Percentiles rank a stretch among this genome's conserved stretches.
Conservation (phyloP, 169 alveolate genomes). For the Neospora caninum region DNA sequence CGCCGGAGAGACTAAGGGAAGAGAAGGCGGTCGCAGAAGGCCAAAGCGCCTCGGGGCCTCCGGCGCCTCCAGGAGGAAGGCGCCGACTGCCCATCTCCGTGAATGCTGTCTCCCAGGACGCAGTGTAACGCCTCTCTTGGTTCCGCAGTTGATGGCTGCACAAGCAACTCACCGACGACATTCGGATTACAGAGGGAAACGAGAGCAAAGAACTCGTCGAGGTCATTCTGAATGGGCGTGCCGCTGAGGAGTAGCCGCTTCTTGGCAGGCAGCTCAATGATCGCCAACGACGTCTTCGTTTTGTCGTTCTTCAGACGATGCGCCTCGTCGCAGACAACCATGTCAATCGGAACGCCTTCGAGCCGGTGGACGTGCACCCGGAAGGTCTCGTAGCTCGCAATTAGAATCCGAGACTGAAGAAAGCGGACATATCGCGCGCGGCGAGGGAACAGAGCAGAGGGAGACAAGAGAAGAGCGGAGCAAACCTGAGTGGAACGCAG, state of each 20-base stretch:
- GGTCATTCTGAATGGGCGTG: slow-evolving; percentile 91
- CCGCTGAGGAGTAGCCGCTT: slow-evolving; percentile 90
- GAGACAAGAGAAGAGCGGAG: neutral
- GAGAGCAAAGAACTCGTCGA: slow-evolving; percentile 88
- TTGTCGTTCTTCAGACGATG: slow-evolving; percentile 94
- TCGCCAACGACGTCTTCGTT: slow-evolving; percentile 89
- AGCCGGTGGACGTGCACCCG: slow-evolving; percentile 84
- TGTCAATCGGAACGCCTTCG: slow-evolving; percentile 91
- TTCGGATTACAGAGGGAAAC: slow-evolving; percentile 90
- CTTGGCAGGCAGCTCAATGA: slow-evolving; percentile 88
- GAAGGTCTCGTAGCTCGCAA: slow-evolving; percentile 93
- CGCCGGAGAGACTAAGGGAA: too few relatives aligned
- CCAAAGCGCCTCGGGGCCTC: too few relatives aligned
- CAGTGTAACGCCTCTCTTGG: too few relatives aligned
- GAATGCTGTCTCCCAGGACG: too few relatives aligned
- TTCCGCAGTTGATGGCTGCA: too few relatives aligned
- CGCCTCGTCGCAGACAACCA: slow-evolving; percentile 96
- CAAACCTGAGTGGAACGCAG: too few relatives aligned
- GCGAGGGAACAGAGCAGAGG: neutral
- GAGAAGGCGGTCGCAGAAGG: too few relatives aligned
- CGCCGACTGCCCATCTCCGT: too few relatives aligned
- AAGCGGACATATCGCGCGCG: neutral
- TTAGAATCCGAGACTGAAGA: slow-evolving; percentile 79
- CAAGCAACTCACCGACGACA: slow-evolving; percentile 77
- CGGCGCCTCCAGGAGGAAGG: too few relatives aligned